A percentile compares a stretch with the other conserved stretches of the same genome.
phyloP scores from a whole-genome alignment of 371 early-diverging fungal genomes.

The Choanephora cucurbitarum region DNA sequence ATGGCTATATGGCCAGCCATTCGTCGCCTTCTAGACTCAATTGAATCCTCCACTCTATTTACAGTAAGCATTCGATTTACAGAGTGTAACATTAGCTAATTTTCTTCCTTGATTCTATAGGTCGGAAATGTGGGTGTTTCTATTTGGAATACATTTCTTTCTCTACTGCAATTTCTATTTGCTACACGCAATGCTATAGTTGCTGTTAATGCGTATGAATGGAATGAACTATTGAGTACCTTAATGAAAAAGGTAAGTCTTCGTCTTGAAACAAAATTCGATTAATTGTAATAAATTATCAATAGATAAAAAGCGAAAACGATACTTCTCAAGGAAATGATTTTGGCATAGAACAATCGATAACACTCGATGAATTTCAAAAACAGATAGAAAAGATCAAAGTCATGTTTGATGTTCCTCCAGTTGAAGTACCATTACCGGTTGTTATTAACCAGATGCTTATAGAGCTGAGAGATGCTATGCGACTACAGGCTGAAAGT shows the following conservation, averaged over 20 bases:
- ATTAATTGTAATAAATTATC: too few relatives aligned
- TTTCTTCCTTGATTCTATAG: too few relatives aligned
- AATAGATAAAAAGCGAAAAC: background rate
- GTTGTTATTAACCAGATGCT: constrained; percentile 44
- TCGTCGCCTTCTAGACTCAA: constrained; percentile 30
- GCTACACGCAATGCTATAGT: constrained; percentile 40
- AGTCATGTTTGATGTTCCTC: constrained; percentile 50
- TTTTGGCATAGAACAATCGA: constrained; percentile 11
- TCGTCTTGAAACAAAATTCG: too few relatives aligned
- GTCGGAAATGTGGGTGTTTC: constrained; percentile 40
- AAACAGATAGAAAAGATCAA: constrained; percentile 30
- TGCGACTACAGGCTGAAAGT: constrained; percentile 53
- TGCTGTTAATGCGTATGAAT: constrained; percentile 48
- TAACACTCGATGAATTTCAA: constrained; percentile 29
- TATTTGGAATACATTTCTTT: constrained; percentile 51
- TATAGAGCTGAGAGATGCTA: constrained; percentile 46
- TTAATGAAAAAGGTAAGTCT: constrained; percentile 39
- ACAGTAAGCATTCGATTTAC: constrained; percentile 21
- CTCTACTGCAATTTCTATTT: constrained; percentile 48
- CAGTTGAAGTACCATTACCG: constrained; percentile 39
- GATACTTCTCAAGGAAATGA: constrained; percentile 11
- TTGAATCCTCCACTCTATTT: constrained; percentile 28
- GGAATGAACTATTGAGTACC: constrained; percentile 42
- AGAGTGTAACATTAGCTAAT: background rate
- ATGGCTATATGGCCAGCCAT: constrained; percentile 45